Evolutionary conservation across 169 alveolate genomes (phyloP), one percentile per base, ranked within the genome.

Genomic region (Fabrea salina): DNA sequence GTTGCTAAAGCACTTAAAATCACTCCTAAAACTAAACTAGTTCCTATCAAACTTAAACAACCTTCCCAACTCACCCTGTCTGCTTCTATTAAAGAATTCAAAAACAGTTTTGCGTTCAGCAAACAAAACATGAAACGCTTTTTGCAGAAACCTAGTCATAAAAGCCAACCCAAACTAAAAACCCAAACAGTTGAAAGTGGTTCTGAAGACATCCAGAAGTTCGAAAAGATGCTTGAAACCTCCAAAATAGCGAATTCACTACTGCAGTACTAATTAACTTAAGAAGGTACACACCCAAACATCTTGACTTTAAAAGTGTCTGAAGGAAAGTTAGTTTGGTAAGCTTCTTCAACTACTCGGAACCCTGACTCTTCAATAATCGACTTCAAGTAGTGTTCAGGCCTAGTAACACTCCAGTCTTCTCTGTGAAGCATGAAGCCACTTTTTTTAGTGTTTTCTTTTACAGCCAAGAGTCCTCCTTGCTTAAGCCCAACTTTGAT

Each of bases 401-500:
- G 30, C 66, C 91, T 75, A 53, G 71, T 66, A 4, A 85, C 77
- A 25, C 84, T 80, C 53, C 51, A 74, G 39, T 85, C 87, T 25
- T 85, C 81, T 33, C 71, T 82, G 47, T 80, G 88, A 3, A 76
- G 53, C 32, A 37, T 47, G 39, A 77, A 82, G 5, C 82, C 82
- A 7, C 25, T 32, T 22, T 81, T 75, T 19, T 44, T 25, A 5
- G 67, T 80, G 75, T 92, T 92, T 80, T 92, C 96, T 77, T 92
- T 92, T 33, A 89, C 87, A 58, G 86, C 64, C 7, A 92, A 54
- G 50, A 89, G 74, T 1, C 92, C 91, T 43, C 79, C 76, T 22
- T 71, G 83, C 44, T 77, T 72, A 43, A 85, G 66, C 47, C 83
- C 68, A 16, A 71, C 82, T 64, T 82, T 70, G 33, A 89, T 58